Base-by-base conservation (phyloP, 2,329 filamentous ascomycete genomes). In the Alternaria sp. region DNA sequence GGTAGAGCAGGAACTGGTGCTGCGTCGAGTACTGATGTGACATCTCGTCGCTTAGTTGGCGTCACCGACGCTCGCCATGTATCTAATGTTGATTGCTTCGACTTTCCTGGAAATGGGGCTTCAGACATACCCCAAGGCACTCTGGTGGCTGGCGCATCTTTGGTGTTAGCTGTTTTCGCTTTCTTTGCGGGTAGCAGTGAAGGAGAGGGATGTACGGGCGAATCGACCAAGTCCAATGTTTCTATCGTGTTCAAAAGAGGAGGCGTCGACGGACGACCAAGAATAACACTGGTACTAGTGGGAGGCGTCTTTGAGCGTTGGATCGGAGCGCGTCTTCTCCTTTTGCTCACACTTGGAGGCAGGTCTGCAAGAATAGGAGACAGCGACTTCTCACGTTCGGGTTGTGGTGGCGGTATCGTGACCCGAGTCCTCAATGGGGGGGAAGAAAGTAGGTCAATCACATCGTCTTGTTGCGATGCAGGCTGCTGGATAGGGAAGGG, bases 231-330 rank as follows among this genome's bases (percentile, higher is more conserved):
- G 54, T 77, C 69, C 14, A 77, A 51, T 0, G 60, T 70, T 36
- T 76, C 72, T 54, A 74, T 69, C 2, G 62, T 59, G 28, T 63
- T 61, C 8, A 60, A 5, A 4, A 56, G 48, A 7, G 64, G 62
- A 21, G 69, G 69, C 23, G 69, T 69, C 7, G 42, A 53, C 24
- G 72, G 48, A n/a, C 66, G 65, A 14, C 61, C 61, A 5, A 54
- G 17, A 10, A 45, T 28, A 2, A 50, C 44, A 33, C 56, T 59
- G 2, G 54, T 51, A 21, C 69, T 57, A 1, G 67, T 52, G 0
- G 73, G 74, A 9, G 74, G 61, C 1, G 74, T 77, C 4, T 71
- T 69, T 9, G 74, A 75, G 36, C 75, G 72, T 50, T 75, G 71
- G n/a, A 77, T 72, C 9, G 71, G 74, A 24, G 54, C 69, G 36